phyloP scores from a whole-genome alignment of 345 rosid genomes.

The Aurinia saxatilis region DNA sequence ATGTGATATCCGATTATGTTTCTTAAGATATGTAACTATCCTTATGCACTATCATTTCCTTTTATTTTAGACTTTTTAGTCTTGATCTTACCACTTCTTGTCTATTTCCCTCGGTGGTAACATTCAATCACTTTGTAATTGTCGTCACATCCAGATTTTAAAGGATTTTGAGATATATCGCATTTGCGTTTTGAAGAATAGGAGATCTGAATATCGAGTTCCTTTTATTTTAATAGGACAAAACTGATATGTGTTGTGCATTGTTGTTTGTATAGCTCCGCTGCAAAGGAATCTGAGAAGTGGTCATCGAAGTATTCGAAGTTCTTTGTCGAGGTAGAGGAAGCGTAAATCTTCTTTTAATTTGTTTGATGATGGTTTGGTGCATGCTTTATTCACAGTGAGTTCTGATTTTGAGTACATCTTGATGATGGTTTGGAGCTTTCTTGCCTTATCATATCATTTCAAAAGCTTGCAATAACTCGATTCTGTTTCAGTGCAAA shows the following conservation, averaged over 20 bases:
- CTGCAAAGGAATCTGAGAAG: slow-evolving; percentile 80
- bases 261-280: slow-evolving; percentile 46
- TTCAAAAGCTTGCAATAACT: too few relatives aligned
- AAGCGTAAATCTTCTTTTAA: not conserved
- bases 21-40: too few relatives aligned
- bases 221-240: not conserved
- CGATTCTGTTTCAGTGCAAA: too few relatives aligned
- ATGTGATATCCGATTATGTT: too few relatives aligned
- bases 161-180: not conserved
- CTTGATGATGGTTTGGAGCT: slow-evolving; percentile 94
- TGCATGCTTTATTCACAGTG: not conserved
- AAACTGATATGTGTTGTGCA: not conserved
- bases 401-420: slow-evolving; percentile 35
- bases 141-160: too few relatives aligned
- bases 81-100: too few relatives aligned
- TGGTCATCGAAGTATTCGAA: slow-evolving; percentile 98
- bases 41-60: too few relatives aligned
- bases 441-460: too few relatives aligned
- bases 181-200: not conserved
- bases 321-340: slow-evolving; percentile 71
- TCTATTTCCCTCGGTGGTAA: too few relatives aligned
- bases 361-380: not conserved
- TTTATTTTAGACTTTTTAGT: too few relatives aligned
- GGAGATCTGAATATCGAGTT: not conserved
- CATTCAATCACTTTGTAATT: too few relatives aligned